These are phyloP conservation scores for Erodium trifolium DNA, from an alignment of 441 rosid species.

Conservation along the genomic window DNA sequence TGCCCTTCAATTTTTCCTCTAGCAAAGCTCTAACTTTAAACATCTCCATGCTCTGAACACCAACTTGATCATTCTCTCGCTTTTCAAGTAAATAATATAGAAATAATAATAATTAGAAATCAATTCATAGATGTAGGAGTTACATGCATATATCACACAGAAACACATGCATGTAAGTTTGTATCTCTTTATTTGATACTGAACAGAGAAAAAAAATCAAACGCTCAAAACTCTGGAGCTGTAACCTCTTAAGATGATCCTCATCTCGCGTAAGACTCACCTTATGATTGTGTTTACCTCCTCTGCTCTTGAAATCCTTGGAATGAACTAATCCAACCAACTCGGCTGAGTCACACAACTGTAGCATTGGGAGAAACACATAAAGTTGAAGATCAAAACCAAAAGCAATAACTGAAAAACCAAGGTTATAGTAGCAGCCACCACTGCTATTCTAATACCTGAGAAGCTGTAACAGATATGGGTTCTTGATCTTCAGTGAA, in stretches of 20 bases:
- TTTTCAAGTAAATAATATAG: background rate
- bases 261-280: conserved; percentile 27
- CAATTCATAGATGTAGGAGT: background rate
- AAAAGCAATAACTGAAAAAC: background rate
- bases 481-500: conserved; percentile 17
- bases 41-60: conserved; percentile 68
- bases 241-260: background rate
- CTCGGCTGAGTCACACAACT: conserved; percentile 26
- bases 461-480: conserved; percentile 20
- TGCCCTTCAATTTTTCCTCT: conserved; percentile 65
- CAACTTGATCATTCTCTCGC: conserved; percentile 49
- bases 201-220: background rate
- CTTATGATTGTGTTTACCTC: conserved; percentile 42
- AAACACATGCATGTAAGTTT: conserved; percentile 1
- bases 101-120: background rate
- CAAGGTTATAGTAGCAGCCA: conserved; percentile 10
- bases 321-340: conserved; percentile 24
- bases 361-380: conserved; percentile 5
- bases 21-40: conserved; percentile 68
- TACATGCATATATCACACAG: background rate
- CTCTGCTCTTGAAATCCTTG: conserved; percentile 23
- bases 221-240: background rate
- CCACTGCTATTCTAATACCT: conserved; percentile 20
- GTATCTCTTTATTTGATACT: background rate
- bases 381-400: background rate